phyloP scores from a whole-genome alignment of 805 yeast genomes.

The Starmerella vitae region DNA sequence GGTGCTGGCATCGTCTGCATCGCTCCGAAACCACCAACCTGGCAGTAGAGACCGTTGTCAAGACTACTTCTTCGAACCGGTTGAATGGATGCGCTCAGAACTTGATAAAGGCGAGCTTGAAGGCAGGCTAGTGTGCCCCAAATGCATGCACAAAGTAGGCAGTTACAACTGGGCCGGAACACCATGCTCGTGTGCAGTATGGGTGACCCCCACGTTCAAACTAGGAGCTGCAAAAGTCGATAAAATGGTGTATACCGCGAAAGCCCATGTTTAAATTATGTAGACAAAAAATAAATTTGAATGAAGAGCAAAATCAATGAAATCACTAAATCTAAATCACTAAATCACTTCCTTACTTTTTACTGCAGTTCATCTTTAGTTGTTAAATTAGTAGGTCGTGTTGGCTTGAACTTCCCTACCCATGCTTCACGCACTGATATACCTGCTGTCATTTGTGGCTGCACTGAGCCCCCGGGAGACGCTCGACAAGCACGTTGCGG shows the following conservation, averaged over 20 bases:
- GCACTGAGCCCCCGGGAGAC: background rate
- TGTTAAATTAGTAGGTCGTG: too few relatives aligned
- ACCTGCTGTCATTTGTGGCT: background rate
- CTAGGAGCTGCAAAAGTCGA: slow-evolving; percentile 73
- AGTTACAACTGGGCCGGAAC: slow-evolving; percentile 92
- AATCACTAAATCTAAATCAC: too few relatives aligned
- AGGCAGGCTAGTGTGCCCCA: slow-evolving; percentile 77
- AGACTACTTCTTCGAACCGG: slow-evolving; percentile 77
- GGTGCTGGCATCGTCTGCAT: slow-evolving; percentile 46
- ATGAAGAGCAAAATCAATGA: too few relatives aligned
- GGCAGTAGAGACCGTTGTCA: slow-evolving; percentile 39
- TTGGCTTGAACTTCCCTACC: too few relatives aligned
- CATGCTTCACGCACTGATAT: too few relatives aligned
- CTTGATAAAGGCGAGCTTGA: slow-evolving; percentile 62
- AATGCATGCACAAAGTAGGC: slow-evolving; percentile 75
- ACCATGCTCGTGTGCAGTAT: slow-evolving; percentile 84
- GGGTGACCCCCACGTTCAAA: slow-evolving; percentile 90
- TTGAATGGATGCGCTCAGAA: slow-evolving; percentile 82
- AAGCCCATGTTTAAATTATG: background rate
- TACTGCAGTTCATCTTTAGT: too few relatives aligned
- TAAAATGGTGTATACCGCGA: slow-evolving; percentile 29
- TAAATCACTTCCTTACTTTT: too few relatives aligned
- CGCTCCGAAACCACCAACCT: slow-evolving; percentile 43
- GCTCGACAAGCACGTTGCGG: slow-evolving; percentile 5
- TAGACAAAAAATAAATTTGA: too few relatives aligned